Evolutionary conservation across 192 early-diverging fungal species (phyloP), one percentile per base, ranked within the genome.

Genomic region (Geranomyces variabilis): DNA sequence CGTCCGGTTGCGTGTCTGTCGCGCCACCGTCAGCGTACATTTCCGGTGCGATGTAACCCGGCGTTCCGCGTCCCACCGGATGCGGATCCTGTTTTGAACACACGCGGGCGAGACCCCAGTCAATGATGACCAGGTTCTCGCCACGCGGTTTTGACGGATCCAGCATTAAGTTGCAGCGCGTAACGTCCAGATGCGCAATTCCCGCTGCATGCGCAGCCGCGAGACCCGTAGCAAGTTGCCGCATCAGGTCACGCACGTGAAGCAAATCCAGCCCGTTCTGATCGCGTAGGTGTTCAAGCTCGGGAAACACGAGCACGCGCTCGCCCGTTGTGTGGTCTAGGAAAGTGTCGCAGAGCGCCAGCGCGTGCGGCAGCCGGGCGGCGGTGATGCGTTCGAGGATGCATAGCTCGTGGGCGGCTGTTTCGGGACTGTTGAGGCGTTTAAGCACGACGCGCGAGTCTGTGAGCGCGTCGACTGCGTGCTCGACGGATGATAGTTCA

Each of bases 31-130:
- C 36, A 14, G 28, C 9, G 44, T 41, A 64, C 45, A 75, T 62
- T 68, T 78, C 77, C 8, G 77, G 77, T 1, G 91, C 88, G 63
- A 93, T 84, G 80, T 90, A 93, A 3, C 91, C 91, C 33, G 82
- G 80, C 6, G 91, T 93, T 0, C 91, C 91, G 29, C 90, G 83
- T 51, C 88, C 87, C 6, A 84, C 79, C 36, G 87, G 84, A 46
- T 69, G 59, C 14, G 77, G 30, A 17, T 51, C 14, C 3, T 26
- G 15, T 22, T 55, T 47, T 21, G 60, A 29, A 47, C 69, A 72
- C 36, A 81, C 73, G 28, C 88, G 85, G 6, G 91, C 88, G 21
- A 93, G 80, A 7, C 91, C 91, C 79, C 90, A 91, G 72, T 93
- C 91, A 28, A 93, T 93, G 53, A 93, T 78, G 64, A 88, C 82